Evolutionary conservation across 2,329 filamentous ascomycete species (phyloP), one percentile per base, ranked within the genome.

Genomic region (Coleophoma cylindrospora): DNA sequence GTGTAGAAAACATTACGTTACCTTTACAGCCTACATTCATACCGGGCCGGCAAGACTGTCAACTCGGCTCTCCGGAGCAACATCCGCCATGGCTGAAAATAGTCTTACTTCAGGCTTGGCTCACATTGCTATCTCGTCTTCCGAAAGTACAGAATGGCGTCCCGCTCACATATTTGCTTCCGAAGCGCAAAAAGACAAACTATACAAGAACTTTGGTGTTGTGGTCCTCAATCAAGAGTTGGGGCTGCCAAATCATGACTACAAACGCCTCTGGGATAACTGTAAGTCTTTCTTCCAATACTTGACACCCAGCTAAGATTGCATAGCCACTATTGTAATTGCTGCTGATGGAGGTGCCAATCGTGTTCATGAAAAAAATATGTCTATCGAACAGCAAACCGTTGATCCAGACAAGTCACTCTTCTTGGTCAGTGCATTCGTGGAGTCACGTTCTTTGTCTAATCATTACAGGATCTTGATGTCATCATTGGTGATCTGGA

Each of bases 271-370:
- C 32, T 64, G 58, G 57, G 41, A 48, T 13, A 61, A 61, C 45
- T 38, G 36, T 38, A 38, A 38, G 36, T 38, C 36, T 17, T 38
- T 3, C 36, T 38, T 38, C 36, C 11, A 7, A 38, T 17, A 17
- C n/a, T 13, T 5, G 19, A 32, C 21, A n/a, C 10, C 33, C 15
- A 19, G 15, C 34, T 27, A 22, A 17, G 15, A 13, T 14, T 17
- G 19, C 12, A 50, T 58, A 88, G 85, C 87, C 47, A 72, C 70
- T 19, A 77, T 84, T 54, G 80, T 79, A 21, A 76, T 97, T 48
- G 95, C 91, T 51, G 94, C 91, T 27, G 94, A 99, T 70, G 94
- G 91, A 49, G 94, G 91, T 21, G 91, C 91, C 43, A 95, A 97
- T 64, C 78, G 82, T 36, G 76, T 96, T 56, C 68, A 81, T 56